These are phyloP conservation scores for Danielia oregonensis DNA, from an alignment of 805 yeast genomes.

Conservation along the genomic window DNA sequence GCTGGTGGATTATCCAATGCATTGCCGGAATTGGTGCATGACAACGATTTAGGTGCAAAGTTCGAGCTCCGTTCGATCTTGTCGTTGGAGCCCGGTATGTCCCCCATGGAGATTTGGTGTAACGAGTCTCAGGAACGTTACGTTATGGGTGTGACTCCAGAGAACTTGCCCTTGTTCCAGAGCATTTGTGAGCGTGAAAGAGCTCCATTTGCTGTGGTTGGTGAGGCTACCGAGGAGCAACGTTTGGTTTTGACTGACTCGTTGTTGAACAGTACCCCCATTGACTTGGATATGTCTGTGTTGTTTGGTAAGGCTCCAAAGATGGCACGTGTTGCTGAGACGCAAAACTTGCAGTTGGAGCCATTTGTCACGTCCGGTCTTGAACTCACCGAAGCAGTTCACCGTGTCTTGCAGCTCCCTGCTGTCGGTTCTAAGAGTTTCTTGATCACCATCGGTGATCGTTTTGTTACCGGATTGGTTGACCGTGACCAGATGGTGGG, in stretches of 20 bases:
- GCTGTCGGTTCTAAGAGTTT: slow-evolving; percentile 94
- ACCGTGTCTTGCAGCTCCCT: slow-evolving; percentile 83
- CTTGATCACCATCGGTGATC: slow-evolving; percentile 96
- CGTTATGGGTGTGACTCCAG: slow-evolving; percentile 86
- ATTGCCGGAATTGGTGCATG: slow-evolving; percentile 95
- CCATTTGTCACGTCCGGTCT: slow-evolving; percentile 32
- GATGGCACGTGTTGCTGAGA: slow-evolving; percentile 71
- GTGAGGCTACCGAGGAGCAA: slow-evolving; percentile 85
- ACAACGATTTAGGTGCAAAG: slow-evolving; percentile 89
- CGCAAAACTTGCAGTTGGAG: slow-evolving; percentile 54
- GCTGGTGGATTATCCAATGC: slow-evolving; percentile 99
- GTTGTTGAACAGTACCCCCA: slow-evolving; percentile 76
- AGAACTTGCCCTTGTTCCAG: slow-evolving; percentile 66
- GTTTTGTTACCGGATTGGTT: slow-evolving; percentile 94
- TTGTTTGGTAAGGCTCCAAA: slow-evolving; percentile 97
- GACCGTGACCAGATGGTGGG: slow-evolving; percentile 99
- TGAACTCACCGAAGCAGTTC: slow-evolving; percentile 59
- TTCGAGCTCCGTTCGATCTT: slow-evolving; percentile 90
- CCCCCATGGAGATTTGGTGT: slow-evolving; percentile 99
- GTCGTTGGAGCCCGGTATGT: slow-evolving; percentile 94
- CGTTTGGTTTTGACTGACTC: slow-evolving; percentile 78
- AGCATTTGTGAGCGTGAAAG: slow-evolving; percentile 90
- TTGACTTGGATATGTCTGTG: slow-evolving; percentile 92
- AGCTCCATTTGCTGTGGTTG: slow-evolving; percentile 94
- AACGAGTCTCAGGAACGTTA: slow-evolving; percentile 98